phyloP scores from a whole-genome alignment of 495 filamentous ascomycete genomes.

The Neurospora africana region DNA sequence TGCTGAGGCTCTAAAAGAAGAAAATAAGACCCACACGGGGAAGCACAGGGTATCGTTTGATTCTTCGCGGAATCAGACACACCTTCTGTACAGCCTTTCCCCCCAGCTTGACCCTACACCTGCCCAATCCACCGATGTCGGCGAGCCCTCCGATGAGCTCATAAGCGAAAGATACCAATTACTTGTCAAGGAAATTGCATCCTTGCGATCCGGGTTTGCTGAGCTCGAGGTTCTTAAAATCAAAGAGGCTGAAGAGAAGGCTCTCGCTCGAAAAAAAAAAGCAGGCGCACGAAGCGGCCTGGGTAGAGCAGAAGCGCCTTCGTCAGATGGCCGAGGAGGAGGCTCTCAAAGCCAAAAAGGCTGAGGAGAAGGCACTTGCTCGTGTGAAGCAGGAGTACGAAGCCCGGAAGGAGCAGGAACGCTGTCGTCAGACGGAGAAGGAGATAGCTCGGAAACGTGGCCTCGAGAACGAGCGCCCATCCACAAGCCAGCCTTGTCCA shows the following conservation, averaged over 20 bases:
- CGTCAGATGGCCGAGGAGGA: neutral
- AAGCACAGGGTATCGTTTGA: neutral
- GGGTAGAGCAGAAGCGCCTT: neutral
- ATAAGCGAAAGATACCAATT: neutral
- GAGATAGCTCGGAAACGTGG: neutral
- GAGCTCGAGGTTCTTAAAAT: neutral
- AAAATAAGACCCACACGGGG: neutral
- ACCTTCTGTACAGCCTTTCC: neutral
- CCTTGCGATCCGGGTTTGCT: neutral
- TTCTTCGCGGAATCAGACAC: neutral
- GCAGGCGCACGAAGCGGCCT: neutral
- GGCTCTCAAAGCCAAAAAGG: neutral
- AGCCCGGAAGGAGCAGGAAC: neutral
- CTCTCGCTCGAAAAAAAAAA: neutral
- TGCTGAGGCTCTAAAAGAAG: neutral
- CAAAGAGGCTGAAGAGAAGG: neutral
- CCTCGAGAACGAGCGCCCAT: neutral
- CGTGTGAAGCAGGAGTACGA: neutral
- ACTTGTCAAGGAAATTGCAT: neutral
- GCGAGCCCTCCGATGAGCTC: neutral
- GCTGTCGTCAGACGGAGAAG: neutral
- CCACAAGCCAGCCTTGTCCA: neutral
- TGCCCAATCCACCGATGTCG: neutral
- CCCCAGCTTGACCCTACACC: neutral
- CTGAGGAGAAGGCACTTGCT: neutral